A percentile compares a stretch with the other conserved stretches of the same genome.
Conservation (phyloP, 768 basidiomycete species). For the Leccinum longicurvipes region DNA sequence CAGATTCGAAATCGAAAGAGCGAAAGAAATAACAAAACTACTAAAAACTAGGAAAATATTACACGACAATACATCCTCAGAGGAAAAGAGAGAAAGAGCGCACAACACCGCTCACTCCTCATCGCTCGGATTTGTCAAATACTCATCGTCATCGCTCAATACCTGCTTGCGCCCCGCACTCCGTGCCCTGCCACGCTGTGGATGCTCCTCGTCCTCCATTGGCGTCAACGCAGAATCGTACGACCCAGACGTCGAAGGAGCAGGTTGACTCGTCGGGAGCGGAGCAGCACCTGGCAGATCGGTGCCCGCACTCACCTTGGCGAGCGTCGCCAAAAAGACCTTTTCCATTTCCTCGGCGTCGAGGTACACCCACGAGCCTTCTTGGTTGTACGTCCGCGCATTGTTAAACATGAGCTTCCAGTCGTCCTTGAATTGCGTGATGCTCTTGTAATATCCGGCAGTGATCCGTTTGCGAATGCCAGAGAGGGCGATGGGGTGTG, state of each 20-base stretch:
- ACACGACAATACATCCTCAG: not conserved
- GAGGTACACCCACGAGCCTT: slow-evolving; percentile 92
- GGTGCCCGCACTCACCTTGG: slow-evolving; percentile 59
- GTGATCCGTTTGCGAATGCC: slow-evolving; percentile 77
- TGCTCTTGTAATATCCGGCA: slow-evolving; percentile 66
- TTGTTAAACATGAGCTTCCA: slow-evolving; percentile 93
- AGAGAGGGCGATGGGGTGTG: slow-evolving; percentile 82
- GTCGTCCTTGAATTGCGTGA: slow-evolving; percentile 70
- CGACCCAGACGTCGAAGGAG: slow-evolving; percentile 40
- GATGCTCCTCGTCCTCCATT: slow-evolving; percentile 78
- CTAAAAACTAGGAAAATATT: not conserved
- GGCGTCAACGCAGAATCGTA: slow-evolving; percentile 71
- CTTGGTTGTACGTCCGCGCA: slow-evolving; percentile 90
- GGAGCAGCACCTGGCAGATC: slow-evolving; percentile 72
- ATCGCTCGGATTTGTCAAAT: slow-evolving; percentile 67
- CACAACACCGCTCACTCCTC: slow-evolving; percentile 45
- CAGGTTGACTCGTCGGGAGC: slow-evolving; percentile 23
- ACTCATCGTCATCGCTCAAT: slow-evolving; percentile 63
- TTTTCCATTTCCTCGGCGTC: slow-evolving; percentile 95
- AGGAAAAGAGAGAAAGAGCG: not conserved
- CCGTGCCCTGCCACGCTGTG: slow-evolving; percentile 50
- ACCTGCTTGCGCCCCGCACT: slow-evolving; percentile 69
- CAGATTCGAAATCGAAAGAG: not conserved
- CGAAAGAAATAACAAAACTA: not conserved
- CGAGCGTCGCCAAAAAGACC: slow-evolving; percentile 71